Evolutionary conservation across 106 monocot species (phyloP), one percentile per base, ranked within the genome.

Genomic region (Allium cepa): DNA sequence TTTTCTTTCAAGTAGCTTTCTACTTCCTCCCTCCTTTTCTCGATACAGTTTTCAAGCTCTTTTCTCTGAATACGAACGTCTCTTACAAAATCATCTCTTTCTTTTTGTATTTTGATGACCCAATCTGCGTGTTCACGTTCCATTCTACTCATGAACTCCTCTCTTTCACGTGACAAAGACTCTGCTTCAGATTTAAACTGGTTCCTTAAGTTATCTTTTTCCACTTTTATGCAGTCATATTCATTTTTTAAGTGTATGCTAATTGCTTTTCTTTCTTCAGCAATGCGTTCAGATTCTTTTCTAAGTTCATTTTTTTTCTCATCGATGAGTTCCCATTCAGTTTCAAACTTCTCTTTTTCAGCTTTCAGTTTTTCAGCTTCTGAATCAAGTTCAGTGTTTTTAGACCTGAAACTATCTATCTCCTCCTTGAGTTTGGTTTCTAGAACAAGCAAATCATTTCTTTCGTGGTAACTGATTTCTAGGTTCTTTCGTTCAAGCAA

Each of bases 291-390:
- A 46, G 82, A 77, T 77, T 86, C 92, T 77, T 82, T 92, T 57
- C 57, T 56, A 47, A 97, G 57, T 53, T 84, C 83, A 26, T 77
- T 82, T 62, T 78, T 89, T 79, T 89, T 97, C 60, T 89, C 92
- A 69, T 97, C 97, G 77, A 92, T 80, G 46, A 89, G 50, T 49
- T 92, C 92, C 97, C 97, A 97, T 17, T 92, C 89, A 45, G 53
- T 80, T 82, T 97, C 97, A 64, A 97, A 97, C 56, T 88, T 88
- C 63, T 97, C 97, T 50, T 89, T 97, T 68, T 97, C 97, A 62
- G 84, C 69, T 67, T 63, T 87, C 36, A 97, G 53, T 50, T 66
- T 81, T 50, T 92, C 89, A 27, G 79, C 76, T 69, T 81, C 84
- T 67, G 51, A 62, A 66, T 69, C 50, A 70, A 97, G 76, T 69